Conservation (phyloP, 1,139 yeast genomes). For the Geotrichum klebahnii region DNA sequence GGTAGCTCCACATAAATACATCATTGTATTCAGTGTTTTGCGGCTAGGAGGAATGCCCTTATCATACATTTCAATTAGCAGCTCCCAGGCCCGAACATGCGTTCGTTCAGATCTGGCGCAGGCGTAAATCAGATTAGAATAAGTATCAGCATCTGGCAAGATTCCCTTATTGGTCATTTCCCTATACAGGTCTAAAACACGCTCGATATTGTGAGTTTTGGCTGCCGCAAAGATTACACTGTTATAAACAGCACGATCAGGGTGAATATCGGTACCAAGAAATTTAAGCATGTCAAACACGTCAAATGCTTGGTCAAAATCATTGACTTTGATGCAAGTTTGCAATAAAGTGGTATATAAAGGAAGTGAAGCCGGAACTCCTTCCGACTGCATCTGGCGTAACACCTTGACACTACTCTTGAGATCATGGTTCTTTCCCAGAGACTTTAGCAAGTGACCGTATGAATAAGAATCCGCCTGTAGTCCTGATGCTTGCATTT, state of each 20-base stretch:
- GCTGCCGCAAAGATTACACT: slow-evolving; percentile 66
- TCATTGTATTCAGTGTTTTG: slow-evolving; percentile 60
- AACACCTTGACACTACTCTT: slow-evolving; percentile 36
- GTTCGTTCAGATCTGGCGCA: slow-evolving; percentile 56
- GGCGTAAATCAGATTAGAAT: slow-evolving; percentile 66
- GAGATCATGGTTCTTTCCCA: slow-evolving; percentile 39
- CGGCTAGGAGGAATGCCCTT: slow-evolving; percentile 45
- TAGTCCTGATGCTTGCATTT: slow-evolving; percentile 36
- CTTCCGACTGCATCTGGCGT: slow-evolving; percentile 48
- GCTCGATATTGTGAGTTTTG: slow-evolving; percentile 59
- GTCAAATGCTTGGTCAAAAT: slow-evolving; percentile 59
- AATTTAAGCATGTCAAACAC: slow-evolving; percentile 86
- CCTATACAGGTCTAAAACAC: slow-evolving; percentile 67
- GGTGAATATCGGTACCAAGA: slow-evolving; percentile 58
- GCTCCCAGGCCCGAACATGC: slow-evolving; percentile 68
- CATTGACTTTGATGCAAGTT: slow-evolving; percentile 54
- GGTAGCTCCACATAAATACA: slow-evolving; percentile 68
- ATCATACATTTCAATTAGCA: slow-evolving; percentile 61
- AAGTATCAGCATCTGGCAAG: slow-evolving; percentile 46
- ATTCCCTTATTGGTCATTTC: slow-evolving; percentile 53
- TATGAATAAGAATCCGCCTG: slow-evolving; percentile 44
- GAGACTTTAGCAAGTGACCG: slow-evolving; percentile 46
- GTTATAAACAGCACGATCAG: slow-evolving; percentile 64
- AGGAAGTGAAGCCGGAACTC: slow-evolving; percentile 52
- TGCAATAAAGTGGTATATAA: slow-evolving; percentile 64